Evolutionary conservation across 164 flowering plant genomes (phyloP).

Genomic region (Santalum album): DNA sequence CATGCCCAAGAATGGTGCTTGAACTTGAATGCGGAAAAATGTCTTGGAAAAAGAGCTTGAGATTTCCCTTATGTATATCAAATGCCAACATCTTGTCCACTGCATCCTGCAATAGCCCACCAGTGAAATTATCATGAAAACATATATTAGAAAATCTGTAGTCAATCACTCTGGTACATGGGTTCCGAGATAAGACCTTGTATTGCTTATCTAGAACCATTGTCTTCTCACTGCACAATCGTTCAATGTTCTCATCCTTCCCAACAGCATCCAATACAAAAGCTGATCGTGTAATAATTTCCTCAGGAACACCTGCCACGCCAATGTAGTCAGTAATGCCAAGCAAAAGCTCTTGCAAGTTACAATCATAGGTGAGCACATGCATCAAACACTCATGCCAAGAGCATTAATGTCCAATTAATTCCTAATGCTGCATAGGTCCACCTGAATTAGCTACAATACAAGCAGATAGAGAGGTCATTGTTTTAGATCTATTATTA

Average conservation of each 20-base stretch:
- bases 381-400: too few species aligned
- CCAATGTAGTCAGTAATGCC: neutral
- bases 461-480: too few species aligned
- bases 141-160: neutral
- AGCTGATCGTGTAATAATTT: slow-evolving; percentile 72
- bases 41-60: slow-evolving; percentile 49
- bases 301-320: slow-evolving; percentile 57
- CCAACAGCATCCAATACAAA: slow-evolving; percentile 35
- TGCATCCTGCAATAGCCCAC: slow-evolving; percentile 43
- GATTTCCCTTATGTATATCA: slow-evolving; percentile 50
- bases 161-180: neutral
- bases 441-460: too few species aligned
- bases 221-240: slow-evolving; percentile 39
- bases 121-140: neutral
- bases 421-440: too few species aligned
- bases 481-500: too few species aligned
- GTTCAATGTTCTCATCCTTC: slow-evolving; percentile 33
- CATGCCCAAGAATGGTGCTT: neutral
- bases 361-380: too few species aligned
- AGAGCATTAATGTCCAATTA: too few species aligned
- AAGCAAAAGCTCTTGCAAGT: neutral
- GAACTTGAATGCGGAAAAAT: slow-evolving; percentile 22
- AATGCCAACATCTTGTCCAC: slow-evolving; percentile 60
- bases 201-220: slow-evolving; percentile 52
- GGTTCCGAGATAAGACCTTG: slow-evolving; percentile 32